Conservation (phyloP, 2,329 filamentous ascomycete genomes). For the Cladorrhinum sp. region DNA sequence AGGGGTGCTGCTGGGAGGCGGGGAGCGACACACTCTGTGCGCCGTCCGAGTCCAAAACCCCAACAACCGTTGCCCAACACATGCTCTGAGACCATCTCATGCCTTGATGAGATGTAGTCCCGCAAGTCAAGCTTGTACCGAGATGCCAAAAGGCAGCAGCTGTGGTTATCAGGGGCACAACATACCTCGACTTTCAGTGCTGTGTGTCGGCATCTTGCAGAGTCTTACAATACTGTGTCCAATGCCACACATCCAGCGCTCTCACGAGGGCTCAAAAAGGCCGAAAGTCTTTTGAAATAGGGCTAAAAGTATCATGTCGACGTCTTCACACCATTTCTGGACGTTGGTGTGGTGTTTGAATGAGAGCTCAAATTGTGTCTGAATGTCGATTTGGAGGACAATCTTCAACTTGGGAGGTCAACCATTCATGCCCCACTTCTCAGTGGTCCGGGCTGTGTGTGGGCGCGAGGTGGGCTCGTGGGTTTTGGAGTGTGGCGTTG, state of each 20-base stretch:
- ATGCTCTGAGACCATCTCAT: neutral
- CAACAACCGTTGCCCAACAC: neutral
- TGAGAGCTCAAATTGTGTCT: constrained; percentile 9
- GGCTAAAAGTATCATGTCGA: constrained; percentile 10
- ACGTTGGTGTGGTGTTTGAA: constrained; percentile 14
- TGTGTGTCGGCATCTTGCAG: constrained; percentile 7
- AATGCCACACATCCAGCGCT: constrained; percentile 4
- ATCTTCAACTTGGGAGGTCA: constrained; percentile 12
- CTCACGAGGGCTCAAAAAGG: constrained; percentile 13
- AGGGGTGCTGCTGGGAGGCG: neutral
- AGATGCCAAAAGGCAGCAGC: neutral
- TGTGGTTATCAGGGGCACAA: constrained; percentile 12
- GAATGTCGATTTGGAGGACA: constrained; percentile 9
- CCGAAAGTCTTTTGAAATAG: constrained; percentile 11
- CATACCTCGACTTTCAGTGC: constrained; percentile 15
- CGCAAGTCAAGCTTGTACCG: constrained; percentile 6
- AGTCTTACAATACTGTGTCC: constrained; percentile 10
- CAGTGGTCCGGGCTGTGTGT: neutral
- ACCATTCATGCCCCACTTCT: neutral
- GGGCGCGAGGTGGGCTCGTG: neutral
- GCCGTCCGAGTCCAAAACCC: neutral
- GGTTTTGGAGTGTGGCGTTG: neutral
- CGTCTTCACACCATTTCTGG: constrained; percentile 9
- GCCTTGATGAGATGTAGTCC: neutral
- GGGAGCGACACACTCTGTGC: neutral